Base-by-base conservation (phyloP, 164 flowering plant species). In the Stephania japonica region DNA sequence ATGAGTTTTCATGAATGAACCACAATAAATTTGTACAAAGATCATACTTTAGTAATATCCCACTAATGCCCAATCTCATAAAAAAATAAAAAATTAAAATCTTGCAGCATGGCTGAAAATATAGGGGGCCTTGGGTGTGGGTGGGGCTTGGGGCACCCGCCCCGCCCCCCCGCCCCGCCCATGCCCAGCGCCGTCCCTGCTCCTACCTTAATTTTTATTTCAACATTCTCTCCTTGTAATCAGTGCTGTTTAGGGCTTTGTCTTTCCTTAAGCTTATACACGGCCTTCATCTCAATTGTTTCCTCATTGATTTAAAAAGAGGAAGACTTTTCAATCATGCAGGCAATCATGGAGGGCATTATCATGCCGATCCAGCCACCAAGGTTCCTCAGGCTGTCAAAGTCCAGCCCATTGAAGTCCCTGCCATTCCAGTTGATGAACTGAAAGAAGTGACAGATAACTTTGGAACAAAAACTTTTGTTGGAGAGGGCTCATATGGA, bases 401-500 rank as follows among this genome's bases (percentile, higher is more conserved):
- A 67, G 81, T 85, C 53, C 94, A 84, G 77, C 98, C 97, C 18
- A 90, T 91, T 77, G 86, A 81, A 72, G 92, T 91, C 63, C 91
- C 98, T 42, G 70, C 87, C n/a, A 83, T 90, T 76, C 75, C 88
- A 47, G 85, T 81, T 10, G 97, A 90, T 72, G 97, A 91, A 77
- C 81, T 91, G 44, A 93, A 86, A 79, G 98, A 90, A 47, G 75
- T 89, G 67, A 93, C 98, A 19, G 90, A 87, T 26, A 86, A 86
- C 79, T 93, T 90, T 81, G 92, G 91, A 19, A 75, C 91, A 49
- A 82, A 79, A 72, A 76, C 95, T 61, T 81, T 93, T 80, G 88
- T 93, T 72, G 97, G 98, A 71, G 98, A 93, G 76, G 98, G 97
- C 14, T 93, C 97, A 68, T 93, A 91, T 80, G 98, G 98, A 69